These are phyloP conservation scores for Fagopyrum tataricum DNA, from an alignment of 148 eudicot species.

Conservation along the genomic window DNA sequence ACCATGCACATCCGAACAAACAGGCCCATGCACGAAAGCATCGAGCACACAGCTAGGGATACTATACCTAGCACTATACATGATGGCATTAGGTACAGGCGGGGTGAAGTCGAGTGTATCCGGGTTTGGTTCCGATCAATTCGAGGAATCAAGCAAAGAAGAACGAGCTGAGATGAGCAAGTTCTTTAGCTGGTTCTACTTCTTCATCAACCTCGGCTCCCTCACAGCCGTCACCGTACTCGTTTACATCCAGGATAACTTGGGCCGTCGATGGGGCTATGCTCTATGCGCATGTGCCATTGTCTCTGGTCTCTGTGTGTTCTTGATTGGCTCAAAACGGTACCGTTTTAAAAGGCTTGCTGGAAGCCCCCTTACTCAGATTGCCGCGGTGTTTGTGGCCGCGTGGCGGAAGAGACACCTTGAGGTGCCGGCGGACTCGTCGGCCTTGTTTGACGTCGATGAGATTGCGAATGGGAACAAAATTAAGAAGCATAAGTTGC, in stretches of 20 bases:
- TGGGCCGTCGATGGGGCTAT: conserved; percentile 18
- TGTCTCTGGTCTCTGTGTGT: conserved; percentile 22
- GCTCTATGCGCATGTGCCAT: conserved; percentile 29
- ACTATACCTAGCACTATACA: conserved; percentile 46
- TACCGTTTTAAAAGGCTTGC: conserved; percentile 42
- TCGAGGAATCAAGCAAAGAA: conserved; percentile 41
- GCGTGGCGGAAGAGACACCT: conserved; percentile 33
- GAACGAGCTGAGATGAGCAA: conserved; percentile 37
- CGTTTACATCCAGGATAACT: conserved; percentile 17
- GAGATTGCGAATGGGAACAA: conserved; percentile 29
- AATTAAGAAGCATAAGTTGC: conserved; percentile 59
- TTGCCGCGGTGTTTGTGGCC: conserved; percentile 33
- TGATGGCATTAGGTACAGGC: conserved; percentile 65
- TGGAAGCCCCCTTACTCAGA: conserved; percentile 42
- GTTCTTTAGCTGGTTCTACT: conserved; percentile 55
- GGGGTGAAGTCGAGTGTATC: conserved; percentile 67
- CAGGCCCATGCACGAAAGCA: conserved; percentile 19
- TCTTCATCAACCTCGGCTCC: conserved; percentile 19
- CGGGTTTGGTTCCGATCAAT: conserved; percentile 62
- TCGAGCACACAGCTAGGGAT: conserved; percentile 25
- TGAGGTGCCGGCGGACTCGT: conserved; percentile 29
- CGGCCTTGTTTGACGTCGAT: conserved; percentile 25
- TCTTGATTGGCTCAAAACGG: conserved; percentile 27
- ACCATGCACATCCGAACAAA: conserved; percentile 11
- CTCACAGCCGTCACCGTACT: conserved; percentile 15